phyloP scores from a whole-genome alignment of 2,329 filamentous ascomycete species.

The Botrytis hyacinthi region DNA sequence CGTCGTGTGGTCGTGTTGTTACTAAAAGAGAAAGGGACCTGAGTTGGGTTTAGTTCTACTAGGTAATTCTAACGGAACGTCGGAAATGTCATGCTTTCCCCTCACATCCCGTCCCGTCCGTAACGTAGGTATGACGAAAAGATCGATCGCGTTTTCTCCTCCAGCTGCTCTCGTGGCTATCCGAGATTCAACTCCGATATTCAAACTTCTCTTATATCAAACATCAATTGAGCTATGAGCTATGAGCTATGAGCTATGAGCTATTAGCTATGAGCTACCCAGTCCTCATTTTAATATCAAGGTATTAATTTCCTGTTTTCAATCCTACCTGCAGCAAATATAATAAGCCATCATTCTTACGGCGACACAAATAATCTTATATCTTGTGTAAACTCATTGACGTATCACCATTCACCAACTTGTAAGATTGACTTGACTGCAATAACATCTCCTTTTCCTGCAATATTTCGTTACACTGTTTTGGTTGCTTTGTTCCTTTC shows the following conservation, averaged over 20 bases:
- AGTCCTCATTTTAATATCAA: not conserved
- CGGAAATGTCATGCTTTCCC: conserved; percentile 11
- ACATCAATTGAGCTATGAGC: not conserved
- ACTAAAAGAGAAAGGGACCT: not conserved
- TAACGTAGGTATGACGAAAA: conserved; percentile 2
- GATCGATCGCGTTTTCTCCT: conserved; percentile 14
- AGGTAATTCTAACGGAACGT: not conserved
- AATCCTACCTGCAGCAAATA: not conserved
- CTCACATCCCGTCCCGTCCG: conserved; percentile 1
- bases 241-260: no score
- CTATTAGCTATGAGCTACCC: no score
- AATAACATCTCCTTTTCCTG: not conserved
- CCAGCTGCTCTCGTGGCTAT: conserved; percentile 5
- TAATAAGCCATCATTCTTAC: conserved; percentile 1
- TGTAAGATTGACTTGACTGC: not conserved
- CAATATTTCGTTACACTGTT: conserved; percentile 2
- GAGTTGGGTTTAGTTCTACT: conserved; percentile 5
- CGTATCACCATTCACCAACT: not conserved
- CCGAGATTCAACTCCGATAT: not conserved
- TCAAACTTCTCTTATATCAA: not conserved
- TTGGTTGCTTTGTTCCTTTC: conserved; percentile 9
- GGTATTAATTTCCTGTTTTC: not conserved
- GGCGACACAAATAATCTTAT: conserved; percentile 6
- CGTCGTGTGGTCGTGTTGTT: not conserved
- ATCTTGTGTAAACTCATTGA: not conserved